These are phyloP conservation scores for Yamadazyma mexicana DNA, from an alignment of 1,139 yeast species.

Conservation along the genomic window DNA sequence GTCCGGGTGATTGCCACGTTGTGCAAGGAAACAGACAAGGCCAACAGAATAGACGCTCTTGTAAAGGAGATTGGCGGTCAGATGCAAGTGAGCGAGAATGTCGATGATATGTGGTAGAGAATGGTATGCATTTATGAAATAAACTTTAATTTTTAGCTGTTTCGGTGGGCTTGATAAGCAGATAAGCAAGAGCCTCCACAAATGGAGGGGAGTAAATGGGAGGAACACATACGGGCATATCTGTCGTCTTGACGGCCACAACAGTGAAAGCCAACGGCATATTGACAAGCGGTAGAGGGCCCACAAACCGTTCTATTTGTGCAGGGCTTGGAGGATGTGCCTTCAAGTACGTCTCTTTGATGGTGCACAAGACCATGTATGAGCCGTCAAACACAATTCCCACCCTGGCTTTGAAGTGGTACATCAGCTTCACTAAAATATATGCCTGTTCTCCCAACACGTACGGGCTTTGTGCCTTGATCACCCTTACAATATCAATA, in stretches of 20 bases:
- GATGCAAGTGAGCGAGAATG: constrained; percentile 39
- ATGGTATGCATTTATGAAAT: too few relatives aligned
- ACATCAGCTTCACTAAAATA: neutral
- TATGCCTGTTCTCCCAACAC: neutral
- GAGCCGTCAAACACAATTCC: neutral
- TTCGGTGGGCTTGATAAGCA: too few relatives aligned
- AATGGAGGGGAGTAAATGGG: neutral
- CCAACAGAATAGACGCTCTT: constrained; percentile 32
- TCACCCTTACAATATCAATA: neutral
- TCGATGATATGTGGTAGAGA: constrained; percentile 46
- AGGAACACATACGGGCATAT: too few relatives aligned
- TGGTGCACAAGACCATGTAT: neutral
- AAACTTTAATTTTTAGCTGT: too few relatives aligned
- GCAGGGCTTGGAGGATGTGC: neutral
- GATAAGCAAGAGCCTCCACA: neutral
- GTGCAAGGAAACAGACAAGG: constrained; percentile 34
- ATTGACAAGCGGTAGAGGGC: neutral
- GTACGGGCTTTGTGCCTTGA: neutral
- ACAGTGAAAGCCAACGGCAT: too few relatives aligned
- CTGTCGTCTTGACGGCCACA: too few relatives aligned
- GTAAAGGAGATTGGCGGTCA: constrained; percentile 40
- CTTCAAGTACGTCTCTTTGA: neutral
- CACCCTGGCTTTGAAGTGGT: neutral
- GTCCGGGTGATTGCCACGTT: constrained; percentile 44
- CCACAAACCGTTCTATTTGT: too few relatives aligned